Base-by-base conservation (phyloP, 2,329 filamentous ascomycete species). In the Rosellinia necatrix region DNA sequence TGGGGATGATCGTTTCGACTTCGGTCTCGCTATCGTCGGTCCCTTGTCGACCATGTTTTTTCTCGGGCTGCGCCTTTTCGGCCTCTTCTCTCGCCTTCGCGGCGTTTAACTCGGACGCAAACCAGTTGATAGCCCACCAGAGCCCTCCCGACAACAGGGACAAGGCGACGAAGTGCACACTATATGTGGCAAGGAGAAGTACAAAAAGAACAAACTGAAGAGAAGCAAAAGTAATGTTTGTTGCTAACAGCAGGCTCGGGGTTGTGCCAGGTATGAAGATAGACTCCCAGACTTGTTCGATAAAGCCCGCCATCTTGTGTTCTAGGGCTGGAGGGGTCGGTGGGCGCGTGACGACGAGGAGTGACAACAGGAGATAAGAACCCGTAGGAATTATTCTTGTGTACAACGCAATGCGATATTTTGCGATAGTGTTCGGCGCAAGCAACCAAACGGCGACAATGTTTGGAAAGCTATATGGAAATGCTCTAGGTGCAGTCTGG, bases 71-170 rank as follows among this genome's bases (percentile, higher is more conserved):
- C 60, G 73, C 69, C 67, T 76, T 76, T 57, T 77, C 71, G 47
- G 73, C 73, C 58, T 77, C 74, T 58, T 76, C 71, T 24, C 66
- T 71, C 35, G 68, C 74, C 68, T 82, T 80, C 57, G 76, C 76
- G 46, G 71, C 70, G 59, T 75, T 75, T 44, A 86, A 71, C 76
- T 86, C 93, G 41, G 76, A 76, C 52, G 91, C 92, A 70, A 99
- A 97, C 94, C 94, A 99, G 81, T 97, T 97, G 76, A 97, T 92
- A 54, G 89, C 85, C 78, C 84, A 92, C 94, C 94, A 99, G 30
- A 97, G 81, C 4, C 90, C 89, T 27, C 78, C 92, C 61, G 86
- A 91, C 8, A 99, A 79, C 56, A 87, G 68, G 10, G 91, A 96
- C 5, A 99, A 83, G 55, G 93, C 80, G 61, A 91, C 72, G 69